Evolutionary conservation across 1,284 basidiomycete genomes (phyloP), one percentile per base, ranked within the genome.

Genomic region (Chondrostereum purpureum): DNA sequence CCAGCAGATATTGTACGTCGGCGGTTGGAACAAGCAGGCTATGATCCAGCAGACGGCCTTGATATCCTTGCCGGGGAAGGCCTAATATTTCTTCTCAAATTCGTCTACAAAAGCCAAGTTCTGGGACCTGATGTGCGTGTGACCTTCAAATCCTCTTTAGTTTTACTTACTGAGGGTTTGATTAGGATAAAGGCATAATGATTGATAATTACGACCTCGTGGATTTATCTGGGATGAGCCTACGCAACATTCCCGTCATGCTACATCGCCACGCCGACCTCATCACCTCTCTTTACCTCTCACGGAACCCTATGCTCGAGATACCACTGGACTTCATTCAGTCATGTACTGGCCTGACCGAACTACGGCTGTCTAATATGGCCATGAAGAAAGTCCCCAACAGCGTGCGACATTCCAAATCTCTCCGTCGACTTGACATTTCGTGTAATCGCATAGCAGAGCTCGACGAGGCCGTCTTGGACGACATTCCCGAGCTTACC

Each of bases 321-420:
- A 84, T 99, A 27, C 96, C 96, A 0, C 80, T 92, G 41, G 96
- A 99, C 66, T 99, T 99, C 61, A 87, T 97, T 43, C 91, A 98
- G 64, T 81, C 87, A 8, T 97, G 93, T 59, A 81, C 78, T 2
- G 79, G 72, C 4, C 75, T 99, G 21, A 83, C 85, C 42, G 92
- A 95, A 57, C 78, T 99, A 42, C 81, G 87, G 6, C 72, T 99
- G 45, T 87, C 87, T n/a, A 83, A 92, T 55, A 93, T 97, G 83
- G 89, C 91, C 11, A 85, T 97, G 71, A 98, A 97, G 68, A 84
- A 88, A 49, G 86, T 99, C 0, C 95, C 95, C 0, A 82, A 83
- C 47, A 88, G 83, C 50, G 78, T 99, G 14, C 78, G 84, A 42
- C 78, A 89, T 55, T 87, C 86, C 48, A 64, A 71, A 11, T 84